phyloP scores from a whole-genome alignment of 805 yeast genomes.

The Ascoidea rubescens region DNA sequence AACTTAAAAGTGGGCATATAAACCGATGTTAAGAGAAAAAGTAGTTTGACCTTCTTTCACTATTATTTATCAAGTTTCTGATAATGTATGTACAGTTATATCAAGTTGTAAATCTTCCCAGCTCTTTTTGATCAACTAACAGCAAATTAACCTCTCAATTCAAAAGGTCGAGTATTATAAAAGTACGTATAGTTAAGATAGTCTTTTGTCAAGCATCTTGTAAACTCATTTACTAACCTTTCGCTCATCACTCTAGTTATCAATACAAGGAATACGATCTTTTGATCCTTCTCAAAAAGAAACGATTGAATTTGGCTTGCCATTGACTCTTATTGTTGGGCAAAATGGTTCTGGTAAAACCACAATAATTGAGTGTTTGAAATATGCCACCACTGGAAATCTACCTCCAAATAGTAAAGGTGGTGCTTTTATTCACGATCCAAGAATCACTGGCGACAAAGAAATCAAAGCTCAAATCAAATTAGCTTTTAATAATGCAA shows the following conservation, averaged over 20 bases:
- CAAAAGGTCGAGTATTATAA: no score
- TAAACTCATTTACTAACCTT: no score
- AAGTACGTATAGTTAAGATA: no score
- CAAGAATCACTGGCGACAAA: conserved; percentile 60
- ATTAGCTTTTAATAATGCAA: conserved; percentile 64
- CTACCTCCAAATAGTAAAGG: conserved; percentile 92
- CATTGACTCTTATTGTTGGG: conserved; percentile 89
- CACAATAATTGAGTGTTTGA: conserved; percentile 85
- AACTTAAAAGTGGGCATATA: no score
- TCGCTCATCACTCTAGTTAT: conserved; percentile 16
- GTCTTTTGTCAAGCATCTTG: no score
- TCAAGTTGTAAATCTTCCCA: no score
- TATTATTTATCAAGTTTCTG: no score
- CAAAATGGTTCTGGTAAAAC: conserved; percentile 96
- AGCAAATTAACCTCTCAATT: no score
- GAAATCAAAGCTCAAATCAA: conserved; percentile 85
- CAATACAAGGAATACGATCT: conserved; percentile 82
- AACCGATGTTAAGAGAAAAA: no score
- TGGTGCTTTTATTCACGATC: conserved; percentile 94
- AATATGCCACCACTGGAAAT: conserved; percentile 91
- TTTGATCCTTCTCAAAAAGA: conserved; percentile 79
- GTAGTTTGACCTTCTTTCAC: no score
- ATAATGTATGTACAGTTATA: no score
- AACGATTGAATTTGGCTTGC: conserved; percentile 78
- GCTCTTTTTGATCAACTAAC: no score